A percentile compares a stretch with the other conserved stretches of the same genome.
Conservation (phyloP, 2,329 filamentous ascomycete genomes). For the Lanzia echinophila region DNA sequence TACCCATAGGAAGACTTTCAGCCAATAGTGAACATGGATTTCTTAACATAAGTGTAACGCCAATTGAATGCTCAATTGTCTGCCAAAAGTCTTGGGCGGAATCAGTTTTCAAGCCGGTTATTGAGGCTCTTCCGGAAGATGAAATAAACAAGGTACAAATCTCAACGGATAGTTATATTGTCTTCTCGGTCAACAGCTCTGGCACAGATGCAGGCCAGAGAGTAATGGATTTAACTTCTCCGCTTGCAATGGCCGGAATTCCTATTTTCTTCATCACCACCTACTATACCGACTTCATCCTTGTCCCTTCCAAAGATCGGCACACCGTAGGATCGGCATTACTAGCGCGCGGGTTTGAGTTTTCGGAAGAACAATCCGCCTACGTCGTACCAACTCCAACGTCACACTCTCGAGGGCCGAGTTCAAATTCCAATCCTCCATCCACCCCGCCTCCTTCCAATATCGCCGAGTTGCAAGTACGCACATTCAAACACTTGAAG, state of each 20-base stretch:
- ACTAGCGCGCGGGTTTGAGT: constrained; percentile 73
- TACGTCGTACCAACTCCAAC: constrained; percentile 49
- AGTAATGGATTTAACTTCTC: constrained; percentile 85
- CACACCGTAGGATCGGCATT: constrained; percentile 70
- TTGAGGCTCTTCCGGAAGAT: constrained; percentile 54
- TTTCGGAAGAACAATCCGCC: constrained; percentile 63
- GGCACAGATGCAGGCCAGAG: constrained; percentile 86
- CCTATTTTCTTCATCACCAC: constrained; percentile 98
- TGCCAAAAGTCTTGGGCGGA: constrained; percentile 71
- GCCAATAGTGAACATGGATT: constrained; percentile 63
- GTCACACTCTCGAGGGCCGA: constrained; percentile 32
- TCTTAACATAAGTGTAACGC: constrained; percentile 88
- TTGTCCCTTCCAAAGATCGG: constrained; percentile 72
- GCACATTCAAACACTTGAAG: constrained; percentile 79
- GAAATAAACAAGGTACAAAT: constrained; percentile 56
- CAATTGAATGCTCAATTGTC: constrained; percentile 86
- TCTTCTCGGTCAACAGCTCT: constrained; percentile 83
- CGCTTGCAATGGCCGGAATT: constrained; percentile 83
- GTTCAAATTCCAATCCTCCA: constrained; percentile 43
- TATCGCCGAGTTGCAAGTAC: constrained; percentile 69
- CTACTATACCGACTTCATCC: constrained; percentile 95
- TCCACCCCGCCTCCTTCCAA: constrained; percentile 71
- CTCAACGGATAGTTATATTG: constrained; percentile 76
- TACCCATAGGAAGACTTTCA: constrained; percentile 40
- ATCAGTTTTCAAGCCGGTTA: constrained; percentile 67